phyloP scores from a whole-genome alignment of 2,329 filamentous ascomycete species.

The Sphaceloma murrayae region DNA sequence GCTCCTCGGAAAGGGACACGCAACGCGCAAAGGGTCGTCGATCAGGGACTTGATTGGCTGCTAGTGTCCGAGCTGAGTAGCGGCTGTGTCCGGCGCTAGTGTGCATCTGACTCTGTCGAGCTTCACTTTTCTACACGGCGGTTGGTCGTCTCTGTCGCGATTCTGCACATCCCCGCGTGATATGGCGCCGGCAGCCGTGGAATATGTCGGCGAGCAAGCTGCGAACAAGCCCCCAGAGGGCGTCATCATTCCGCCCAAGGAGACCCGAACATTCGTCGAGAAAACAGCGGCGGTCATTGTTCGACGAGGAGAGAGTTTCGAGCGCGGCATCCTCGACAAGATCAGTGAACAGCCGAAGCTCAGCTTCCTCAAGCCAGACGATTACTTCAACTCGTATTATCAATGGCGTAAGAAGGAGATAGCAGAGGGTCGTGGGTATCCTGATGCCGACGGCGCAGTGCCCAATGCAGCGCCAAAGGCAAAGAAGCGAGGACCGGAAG shows the following conservation, averaged over 20 bases:
- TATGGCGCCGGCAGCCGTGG: slow-evolving; percentile 27
- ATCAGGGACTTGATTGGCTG: background rate
- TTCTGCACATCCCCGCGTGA: background rate
- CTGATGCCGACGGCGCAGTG: slow-evolving; percentile 61
- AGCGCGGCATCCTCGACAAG: slow-evolving; percentile 78
- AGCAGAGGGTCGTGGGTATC: slow-evolving; percentile 69
- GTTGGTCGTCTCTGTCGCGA: background rate
- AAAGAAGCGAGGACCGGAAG: slow-evolving; percentile 61
- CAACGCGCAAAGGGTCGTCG: slow-evolving; percentile 11
- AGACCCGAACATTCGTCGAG: slow-evolving; percentile 77
- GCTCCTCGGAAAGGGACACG: slow-evolving; percentile 1
- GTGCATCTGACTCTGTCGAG: background rate
- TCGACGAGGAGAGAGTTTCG: slow-evolving; percentile 56
- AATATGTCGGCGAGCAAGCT: slow-evolving; percentile 21
- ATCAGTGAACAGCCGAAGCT: slow-evolving; percentile 81
- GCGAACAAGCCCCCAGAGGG: slow-evolving; percentile 64
- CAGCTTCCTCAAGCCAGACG: slow-evolving; percentile 68
- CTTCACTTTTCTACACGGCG: slow-evolving; percentile 9
- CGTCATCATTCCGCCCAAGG: slow-evolving; percentile 73
- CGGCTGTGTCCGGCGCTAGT: slow-evolving; percentile 5
- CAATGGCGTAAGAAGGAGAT: slow-evolving; percentile 84
- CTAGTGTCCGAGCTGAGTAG: background rate
- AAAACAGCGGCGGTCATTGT: slow-evolving; percentile 91
- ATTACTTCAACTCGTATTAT: slow-evolving; percentile 84
- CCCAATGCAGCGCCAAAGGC: slow-evolving; percentile 49